Evolutionary conservation across 495 filamentous ascomycete genomes (phyloP).

Genomic region (Umbilicaria muhlenbergii): DNA sequence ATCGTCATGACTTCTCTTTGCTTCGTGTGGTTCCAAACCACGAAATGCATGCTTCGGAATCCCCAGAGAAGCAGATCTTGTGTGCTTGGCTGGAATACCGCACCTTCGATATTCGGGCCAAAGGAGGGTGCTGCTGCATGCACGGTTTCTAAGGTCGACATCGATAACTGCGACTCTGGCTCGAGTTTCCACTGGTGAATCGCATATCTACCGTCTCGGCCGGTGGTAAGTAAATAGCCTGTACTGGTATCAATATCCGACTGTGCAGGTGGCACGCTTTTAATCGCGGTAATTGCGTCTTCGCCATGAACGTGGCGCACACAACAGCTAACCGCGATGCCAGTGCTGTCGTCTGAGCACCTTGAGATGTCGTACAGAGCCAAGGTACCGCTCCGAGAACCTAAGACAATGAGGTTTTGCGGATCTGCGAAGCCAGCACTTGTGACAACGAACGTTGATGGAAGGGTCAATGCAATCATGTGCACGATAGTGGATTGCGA

Average conservation of each 20-base stretch:
- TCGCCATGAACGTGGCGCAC: slow-evolving; percentile 31
- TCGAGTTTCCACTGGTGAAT: slow-evolving; percentile 27
- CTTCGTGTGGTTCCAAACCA: slow-evolving; percentile 59
- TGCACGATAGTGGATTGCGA: background rate
- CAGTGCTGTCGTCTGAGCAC: background rate
- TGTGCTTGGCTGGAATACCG: slow-evolving; percentile 33
- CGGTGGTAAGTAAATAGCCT: slow-evolving; percentile 40
- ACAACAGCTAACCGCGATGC: slow-evolving; percentile 13
- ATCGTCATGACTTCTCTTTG: slow-evolving; percentile 50
- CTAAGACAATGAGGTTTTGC: slow-evolving; percentile 40
- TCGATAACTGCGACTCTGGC: background rate
- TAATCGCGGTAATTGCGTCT: slow-evolving; percentile 58
- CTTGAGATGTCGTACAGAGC: slow-evolving; percentile 30
- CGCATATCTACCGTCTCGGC: slow-evolving; percentile 58
- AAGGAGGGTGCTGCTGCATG: slow-evolving; percentile 44
- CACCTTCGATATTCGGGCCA: slow-evolving; percentile 51
- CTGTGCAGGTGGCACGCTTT: slow-evolving; percentile 11
- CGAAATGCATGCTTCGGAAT: slow-evolving; percentile 61
- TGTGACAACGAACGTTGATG: slow-evolving; percentile 21
- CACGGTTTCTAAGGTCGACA: slow-evolving; percentile 23
- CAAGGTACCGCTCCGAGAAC: slow-evolving; percentile 48
- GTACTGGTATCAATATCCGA: slow-evolving; percentile 13
- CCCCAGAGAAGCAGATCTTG: slow-evolving; percentile 56
- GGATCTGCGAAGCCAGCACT: slow-evolving; percentile 22
- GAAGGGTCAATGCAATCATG: slow-evolving; percentile 15